Evolutionary conservation across 2,329 filamentous ascomycete species (phyloP), one percentile per base, ranked within the genome.

Genomic region (Boeremia lycopersici): DNA sequence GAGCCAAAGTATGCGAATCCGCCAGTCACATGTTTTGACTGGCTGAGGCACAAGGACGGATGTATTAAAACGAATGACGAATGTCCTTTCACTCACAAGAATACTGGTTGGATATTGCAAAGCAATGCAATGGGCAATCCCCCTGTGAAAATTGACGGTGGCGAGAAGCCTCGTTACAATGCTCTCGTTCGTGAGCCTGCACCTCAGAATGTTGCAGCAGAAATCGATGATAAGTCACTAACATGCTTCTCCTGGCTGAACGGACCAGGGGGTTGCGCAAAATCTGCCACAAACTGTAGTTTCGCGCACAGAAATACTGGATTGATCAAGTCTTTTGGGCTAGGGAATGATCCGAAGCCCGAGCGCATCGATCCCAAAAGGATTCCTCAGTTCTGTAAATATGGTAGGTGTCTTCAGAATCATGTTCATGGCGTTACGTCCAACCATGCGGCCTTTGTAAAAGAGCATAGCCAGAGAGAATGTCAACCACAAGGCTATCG

Each of bases 181-280:
- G n/a, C n/a, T 35, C 6, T 1, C 12, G 15, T 9, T 4, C 33
- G 6, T 5, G 6, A 19, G 59, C 39, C 25, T n/a, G 11, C 60
- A 28, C 2, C 4, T n/a, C 10, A 39, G 4, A 3, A 13, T n/a
- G 23, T 13, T 5, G n/a, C 11, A n/a, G 25, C 43, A 9, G 36
- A 46, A n/a, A 17, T 19, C 25, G 23, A n/a, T 3, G 38, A 48
- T 9, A 34, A 12, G n/a, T 53, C 55, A 46, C 10, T 48, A 13
- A 48, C 64, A 4, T 72, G 66, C 26, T 50, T n/a, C n/a, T 57
- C 43, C 25, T 72, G 63, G 60, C 23, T 48, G 13, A 26, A 39
- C 2, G 36, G 36, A 2, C 8, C 36, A 12, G 25, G 36, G 3
- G 13, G 36, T 6, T 65, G 62, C 39, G 44, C 6, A 0, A 40